Evolutionary conservation across 306 rosid genomes (phyloP), one percentile per base, ranked within the genome.

Genomic region (Acacia confusa): DNA sequence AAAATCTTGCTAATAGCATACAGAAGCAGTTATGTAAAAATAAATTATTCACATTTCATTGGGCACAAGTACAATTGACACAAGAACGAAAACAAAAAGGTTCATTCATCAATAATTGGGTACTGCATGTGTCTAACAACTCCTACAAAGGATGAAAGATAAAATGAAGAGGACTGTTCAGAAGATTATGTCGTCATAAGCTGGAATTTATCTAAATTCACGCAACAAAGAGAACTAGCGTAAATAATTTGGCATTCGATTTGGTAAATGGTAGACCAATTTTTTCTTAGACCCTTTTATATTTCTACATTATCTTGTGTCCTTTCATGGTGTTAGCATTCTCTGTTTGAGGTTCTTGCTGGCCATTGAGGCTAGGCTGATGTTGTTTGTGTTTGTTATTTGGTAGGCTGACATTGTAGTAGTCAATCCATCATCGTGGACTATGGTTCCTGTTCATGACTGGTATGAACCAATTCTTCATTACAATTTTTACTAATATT

Each of bases 381-480:
- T 78, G 6, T 78, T 84, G 67, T 84, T 77, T 67, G 47, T 50
- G 41, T 74, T 40, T 82, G 19, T 73, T 57, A 27, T 82, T 79
- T 86, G 77, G 76, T 75, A 91, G 97, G 98, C 97, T 83, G 98
- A 92, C 86, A 73, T 94, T 85, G 85, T 92, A 76, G 93, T 92
- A 24, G 77, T 94, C 80, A 86, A 92, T 84, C 93, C 98, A 74
- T 91, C 90, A 45, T 41, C 74, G 32, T 94, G 97, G 98, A 3
- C 90, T 17, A 92, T 91, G 98, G 90, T 85, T 82, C 98, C 94
- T 63, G 85, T 90, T 83, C 97, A 88, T 80, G 98, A 94, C 84
- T 83, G 93, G 98, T 91, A 74, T 27, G 84, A 66, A 78, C 77
- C 72, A 20, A 60, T 32, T 83, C 79, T 30, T 61, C 1, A 44